Conservation (phyloP, 2,329 filamentous ascomycete species). For the Daldinia sp. region DNA sequence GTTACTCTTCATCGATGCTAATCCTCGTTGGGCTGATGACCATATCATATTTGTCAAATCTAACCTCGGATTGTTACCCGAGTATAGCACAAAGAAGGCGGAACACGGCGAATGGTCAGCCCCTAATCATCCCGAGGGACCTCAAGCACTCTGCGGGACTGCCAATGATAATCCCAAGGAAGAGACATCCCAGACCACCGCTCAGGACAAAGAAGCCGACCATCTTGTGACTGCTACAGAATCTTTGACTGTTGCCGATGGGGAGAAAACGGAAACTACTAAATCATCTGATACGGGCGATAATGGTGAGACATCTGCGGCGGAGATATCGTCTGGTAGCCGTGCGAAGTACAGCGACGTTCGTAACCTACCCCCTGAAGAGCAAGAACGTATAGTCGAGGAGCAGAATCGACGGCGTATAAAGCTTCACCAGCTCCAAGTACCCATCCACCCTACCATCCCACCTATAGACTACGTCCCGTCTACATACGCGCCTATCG, state of each 20-base stretch:
- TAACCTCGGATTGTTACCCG: slow-evolving; percentile 37
- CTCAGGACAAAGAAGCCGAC: background rate
- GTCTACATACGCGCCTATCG: slow-evolving; percentile 27
- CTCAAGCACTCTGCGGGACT: background rate
- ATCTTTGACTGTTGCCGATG: background rate
- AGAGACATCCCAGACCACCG: background rate
- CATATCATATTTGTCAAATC: slow-evolving; percentile 41
- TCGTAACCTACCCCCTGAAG: slow-evolving; percentile 20
- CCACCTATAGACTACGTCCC: slow-evolving; percentile 42
- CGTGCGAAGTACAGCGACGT: slow-evolving; percentile 26
- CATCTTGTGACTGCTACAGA: background rate
- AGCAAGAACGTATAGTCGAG: slow-evolving; percentile 16
- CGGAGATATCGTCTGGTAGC: slow-evolving; percentile 2
- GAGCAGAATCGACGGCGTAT: background rate
- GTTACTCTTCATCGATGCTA: slow-evolving; percentile 34
- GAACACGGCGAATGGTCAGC: slow-evolving; percentile 37
- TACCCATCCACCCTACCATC: slow-evolving; percentile 27
- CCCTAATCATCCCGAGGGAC: background rate
- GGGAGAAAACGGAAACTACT: slow-evolving; percentile 1
- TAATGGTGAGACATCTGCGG: slow-evolving; percentile 5
- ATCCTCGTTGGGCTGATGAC: slow-evolving; percentile 39
- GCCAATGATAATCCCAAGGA: background rate
- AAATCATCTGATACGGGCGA: background rate
- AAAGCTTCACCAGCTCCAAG: background rate
- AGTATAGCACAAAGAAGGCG: slow-evolving; percentile 36